Evolutionary conservation across 1,284 basidiomycete species (phyloP).

Genomic region (Termitomyces sp.): DNA sequence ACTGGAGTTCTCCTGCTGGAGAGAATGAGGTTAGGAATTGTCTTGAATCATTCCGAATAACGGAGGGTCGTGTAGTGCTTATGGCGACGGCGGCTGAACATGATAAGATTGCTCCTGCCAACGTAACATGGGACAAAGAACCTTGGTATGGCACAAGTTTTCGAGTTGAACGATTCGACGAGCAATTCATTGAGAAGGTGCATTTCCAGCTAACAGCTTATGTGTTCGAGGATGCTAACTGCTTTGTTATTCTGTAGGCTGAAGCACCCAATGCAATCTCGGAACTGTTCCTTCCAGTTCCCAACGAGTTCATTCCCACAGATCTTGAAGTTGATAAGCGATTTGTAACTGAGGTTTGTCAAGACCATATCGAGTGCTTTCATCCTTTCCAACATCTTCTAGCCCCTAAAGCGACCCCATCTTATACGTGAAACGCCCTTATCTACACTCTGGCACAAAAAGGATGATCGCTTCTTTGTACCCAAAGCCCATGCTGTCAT

Average conservation of each 20-base stretch:
- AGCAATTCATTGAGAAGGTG: slow-evolving; percentile 63
- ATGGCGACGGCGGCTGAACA: slow-evolving; percentile 73
- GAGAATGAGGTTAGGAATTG: slow-evolving; percentile 59
- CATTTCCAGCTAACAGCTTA: background rate
- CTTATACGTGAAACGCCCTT: slow-evolving; percentile 70
- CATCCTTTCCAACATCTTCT: slow-evolving; percentile 9
- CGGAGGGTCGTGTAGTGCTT: slow-evolving; percentile 68
- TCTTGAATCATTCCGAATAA: slow-evolving; percentile 57
- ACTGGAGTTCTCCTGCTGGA: slow-evolving; percentile 64
- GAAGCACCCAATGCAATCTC: slow-evolving; percentile 55
- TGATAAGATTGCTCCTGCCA: slow-evolving; percentile 44
- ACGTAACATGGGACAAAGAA: slow-evolving; percentile 61
- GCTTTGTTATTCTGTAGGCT: slow-evolving; percentile 42
- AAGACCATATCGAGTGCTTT: background rate
- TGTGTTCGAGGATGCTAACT: slow-evolving; percentile 3
- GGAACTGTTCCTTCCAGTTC: slow-evolving; percentile 76
- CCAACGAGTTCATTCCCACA: slow-evolving; percentile 88
- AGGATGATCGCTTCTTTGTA: slow-evolving; percentile 93
- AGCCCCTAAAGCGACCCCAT: slow-evolving; percentile 73
- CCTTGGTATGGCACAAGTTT: slow-evolving; percentile 89
- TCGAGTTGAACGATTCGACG: slow-evolving; percentile 61
- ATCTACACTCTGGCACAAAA: slow-evolving; percentile 89
- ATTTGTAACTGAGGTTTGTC: slow-evolving; percentile 52
- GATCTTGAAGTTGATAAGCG: slow-evolving; percentile 79
- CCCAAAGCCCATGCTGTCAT: slow-evolving; percentile 79